Conservation (phyloP, 495 filamentous ascomycete genomes). For the Ramalina intermedia region DNA sequence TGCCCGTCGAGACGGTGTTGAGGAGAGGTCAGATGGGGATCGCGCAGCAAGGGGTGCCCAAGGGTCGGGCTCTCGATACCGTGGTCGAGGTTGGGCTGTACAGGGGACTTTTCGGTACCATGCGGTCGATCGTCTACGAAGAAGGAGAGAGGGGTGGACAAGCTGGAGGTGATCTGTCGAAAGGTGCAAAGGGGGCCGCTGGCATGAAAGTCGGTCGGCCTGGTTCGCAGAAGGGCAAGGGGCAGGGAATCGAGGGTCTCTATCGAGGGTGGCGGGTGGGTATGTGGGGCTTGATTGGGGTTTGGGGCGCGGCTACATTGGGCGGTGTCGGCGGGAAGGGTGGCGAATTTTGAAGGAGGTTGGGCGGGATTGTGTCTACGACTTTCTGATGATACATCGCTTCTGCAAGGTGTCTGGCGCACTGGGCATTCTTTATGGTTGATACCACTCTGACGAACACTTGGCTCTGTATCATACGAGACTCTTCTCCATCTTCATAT, state of each 20-base stretch:
- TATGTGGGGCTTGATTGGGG: slow-evolving; percentile 85
- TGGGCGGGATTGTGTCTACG: background rate
- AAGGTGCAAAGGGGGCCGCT: slow-evolving; percentile 5
- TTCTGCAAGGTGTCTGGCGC: background rate
- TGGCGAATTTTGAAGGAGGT: slow-evolving; percentile 35
- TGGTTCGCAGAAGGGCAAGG: slow-evolving; percentile 37
- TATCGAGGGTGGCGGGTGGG: slow-evolving; percentile 92
- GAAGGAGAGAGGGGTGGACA: slow-evolving; percentile 44
- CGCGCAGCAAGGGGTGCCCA: slow-evolving; percentile 5
- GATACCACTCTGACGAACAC: slow-evolving; percentile 1
- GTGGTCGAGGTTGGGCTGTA: slow-evolving; percentile 65
- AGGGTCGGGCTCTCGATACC: slow-evolving; percentile 43
- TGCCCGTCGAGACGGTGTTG: slow-evolving; percentile 85
- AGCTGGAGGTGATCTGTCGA: slow-evolving; percentile 3
- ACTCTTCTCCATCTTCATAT: background rate
- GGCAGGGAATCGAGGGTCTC: slow-evolving; percentile 71
- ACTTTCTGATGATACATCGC: background rate
- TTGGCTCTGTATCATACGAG: background rate
- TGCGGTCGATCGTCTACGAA: slow-evolving; percentile 74
- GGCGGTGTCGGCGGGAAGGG: slow-evolving; percentile 34
- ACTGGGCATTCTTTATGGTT: background rate
- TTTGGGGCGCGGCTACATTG: slow-evolving; percentile 59
- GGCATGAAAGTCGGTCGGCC: slow-evolving; percentile 16
- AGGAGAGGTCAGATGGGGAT: slow-evolving; percentile 72
- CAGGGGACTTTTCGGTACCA: slow-evolving; percentile 67